Conservation (phyloP, 768 basidiomycete genomes). For the Lyophyllum atratum region DNA sequence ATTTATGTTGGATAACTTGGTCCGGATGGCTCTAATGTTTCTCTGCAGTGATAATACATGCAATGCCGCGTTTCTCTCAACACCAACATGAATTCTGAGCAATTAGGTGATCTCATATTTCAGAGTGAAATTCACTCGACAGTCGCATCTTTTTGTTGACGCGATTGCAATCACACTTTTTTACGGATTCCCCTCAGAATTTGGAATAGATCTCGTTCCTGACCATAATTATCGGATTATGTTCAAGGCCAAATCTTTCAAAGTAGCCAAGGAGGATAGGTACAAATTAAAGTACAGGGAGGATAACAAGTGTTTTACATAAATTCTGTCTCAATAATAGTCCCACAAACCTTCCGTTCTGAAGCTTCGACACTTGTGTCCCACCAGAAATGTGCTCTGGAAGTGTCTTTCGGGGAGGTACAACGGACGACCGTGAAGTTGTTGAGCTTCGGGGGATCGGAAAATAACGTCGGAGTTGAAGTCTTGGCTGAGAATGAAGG, state of each 20-base stretch:
- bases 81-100: too few species aligned
- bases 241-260: neutral
- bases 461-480: conserved; percentile 1
- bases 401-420: neutral
- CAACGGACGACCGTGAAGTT: neutral
- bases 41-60: neutral
- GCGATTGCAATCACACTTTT: neutral
- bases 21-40: neutral
- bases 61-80: too few species aligned
- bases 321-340: neutral
- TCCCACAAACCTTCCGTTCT: neutral
- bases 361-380: neutral
- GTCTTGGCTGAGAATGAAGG: neutral
- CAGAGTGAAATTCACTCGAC: neutral
- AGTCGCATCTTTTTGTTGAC: neutral
- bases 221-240: neutral
- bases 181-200: neutral
- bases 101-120: neutral
- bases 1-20: neutral
- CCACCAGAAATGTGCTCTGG: neutral
- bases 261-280: neutral
- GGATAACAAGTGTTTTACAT: neutral
- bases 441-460: neutral
- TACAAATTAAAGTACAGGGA: neutral
- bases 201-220: neutral